Conservation (phyloP, 1,284 basidiomycete species). For the Moesziomyces antarcticus region DNA sequence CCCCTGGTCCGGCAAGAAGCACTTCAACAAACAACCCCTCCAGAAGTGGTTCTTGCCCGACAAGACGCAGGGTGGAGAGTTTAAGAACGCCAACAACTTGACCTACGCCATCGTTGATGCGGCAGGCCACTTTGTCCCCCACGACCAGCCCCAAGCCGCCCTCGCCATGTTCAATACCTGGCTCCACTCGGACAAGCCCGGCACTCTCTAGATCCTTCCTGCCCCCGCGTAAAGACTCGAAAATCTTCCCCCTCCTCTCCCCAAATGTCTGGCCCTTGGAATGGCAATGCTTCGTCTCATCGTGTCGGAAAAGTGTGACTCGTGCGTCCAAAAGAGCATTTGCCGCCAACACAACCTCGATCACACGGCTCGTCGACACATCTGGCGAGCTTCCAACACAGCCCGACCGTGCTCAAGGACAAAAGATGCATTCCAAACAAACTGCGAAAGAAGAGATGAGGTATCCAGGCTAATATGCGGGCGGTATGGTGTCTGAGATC, state of each 20-base stretch:
- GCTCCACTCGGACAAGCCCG: slow-evolving; percentile 46
- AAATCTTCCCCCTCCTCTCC: too few species aligned
- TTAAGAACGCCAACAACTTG: slow-evolving; percentile 43
- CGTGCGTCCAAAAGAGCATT: too few species aligned
- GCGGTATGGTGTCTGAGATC: neutral
- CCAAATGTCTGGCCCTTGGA: too few species aligned
- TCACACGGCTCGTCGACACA: too few species aligned
- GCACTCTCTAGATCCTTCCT: slow-evolving; percentile 9
- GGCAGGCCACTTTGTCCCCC: slow-evolving; percentile 66
- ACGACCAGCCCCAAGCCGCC: slow-evolving; percentile 57
- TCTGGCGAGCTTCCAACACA: too few species aligned
- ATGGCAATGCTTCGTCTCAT: too few species aligned
- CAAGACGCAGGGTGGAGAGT: slow-evolving; percentile 45
- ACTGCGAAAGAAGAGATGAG: slow-evolving; percentile 1
- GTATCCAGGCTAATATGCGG: neutral
- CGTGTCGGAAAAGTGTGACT: too few species aligned
- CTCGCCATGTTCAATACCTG: slow-evolving; percentile 60
- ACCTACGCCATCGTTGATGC: slow-evolving; percentile 59
- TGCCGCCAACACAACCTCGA: too few species aligned
- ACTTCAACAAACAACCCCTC: slow-evolving; percentile 46
- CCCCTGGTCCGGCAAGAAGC: slow-evolving; percentile 51
- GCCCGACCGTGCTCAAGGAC: too few species aligned
- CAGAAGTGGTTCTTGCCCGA: slow-evolving; percentile 48
- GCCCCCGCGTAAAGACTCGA: too few species aligned
- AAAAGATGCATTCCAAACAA: neutral